Evolutionary conservation across 768 basidiomycete species (phyloP), one percentile per base, ranked within the genome.

Genomic region (Heimioporus sp.): DNA sequence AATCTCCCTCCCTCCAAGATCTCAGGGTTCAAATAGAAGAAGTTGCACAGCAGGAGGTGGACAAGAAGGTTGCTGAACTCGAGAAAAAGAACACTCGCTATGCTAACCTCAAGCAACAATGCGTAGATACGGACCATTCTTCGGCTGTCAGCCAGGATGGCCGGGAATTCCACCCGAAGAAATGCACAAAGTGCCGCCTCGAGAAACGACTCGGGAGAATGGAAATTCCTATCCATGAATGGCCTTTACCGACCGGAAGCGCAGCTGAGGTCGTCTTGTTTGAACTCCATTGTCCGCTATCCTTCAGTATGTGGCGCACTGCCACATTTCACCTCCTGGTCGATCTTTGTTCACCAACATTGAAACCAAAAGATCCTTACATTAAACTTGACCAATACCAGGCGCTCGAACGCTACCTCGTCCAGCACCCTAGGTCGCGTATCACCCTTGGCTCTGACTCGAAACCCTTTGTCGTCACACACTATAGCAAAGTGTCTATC

Each of bases 251-350:
- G 0, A 30, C 46, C 1, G 40, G 56, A 11, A 19, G 16, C 6
- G 12, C 59, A 5, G 67, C 68, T 0, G 60, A 71, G 46, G 57
- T 57, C 0, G 65, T 72, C 15, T 59, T 79, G 2, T 81, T 80
- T 46, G 77, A 80, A 51, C 52, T 79, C 2, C 51, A 57, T 10
- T 70, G 70, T 46, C 80, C 80, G 4, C 30, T 62, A 8, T 52
- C 63, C 10, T 76, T 80, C 55, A 58, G 66, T 6, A 64, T 73
- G 48, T 81, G 80, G 80, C 70, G 80, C 45, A 64, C 60, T 1
- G 61, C 65, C 30, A 79, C 78, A 5, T 73, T 70, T 45, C 56
- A 57, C 39, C 56, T 80, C 34, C 54, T 78, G 20, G 55, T 70
- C 17, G 71, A 76, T 34, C 44, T 77, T 12, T 72, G 72, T 55